Conservation (phyloP, 331 rosid genomes). For the Quercus tomentella region DNA sequence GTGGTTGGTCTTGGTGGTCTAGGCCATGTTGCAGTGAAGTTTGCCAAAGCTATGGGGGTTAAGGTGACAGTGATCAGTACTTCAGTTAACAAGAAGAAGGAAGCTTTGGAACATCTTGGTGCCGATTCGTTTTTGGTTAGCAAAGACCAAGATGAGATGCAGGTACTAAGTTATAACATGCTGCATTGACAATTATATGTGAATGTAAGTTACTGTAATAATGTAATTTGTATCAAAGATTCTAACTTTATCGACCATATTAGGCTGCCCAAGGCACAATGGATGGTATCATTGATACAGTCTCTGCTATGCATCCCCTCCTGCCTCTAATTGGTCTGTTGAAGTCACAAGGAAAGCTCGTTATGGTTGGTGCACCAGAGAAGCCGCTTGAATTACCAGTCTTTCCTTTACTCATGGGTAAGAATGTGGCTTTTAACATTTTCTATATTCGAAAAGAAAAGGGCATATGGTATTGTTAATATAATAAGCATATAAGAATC, state of each 20-base stretch:
- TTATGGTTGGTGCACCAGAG: constrained; percentile 19
- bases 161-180: neutral
- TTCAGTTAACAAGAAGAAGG: too few relatives aligned
- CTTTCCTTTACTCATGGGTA: constrained; percentile 13
- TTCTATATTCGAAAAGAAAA: too few relatives aligned
- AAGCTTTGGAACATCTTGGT: too few relatives aligned
- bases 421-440: neutral
- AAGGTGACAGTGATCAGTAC: too few relatives aligned
- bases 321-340: constrained; percentile 14
- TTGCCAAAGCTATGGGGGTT: too few relatives aligned
- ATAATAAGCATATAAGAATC: too few relatives aligned
- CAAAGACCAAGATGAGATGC: too few relatives aligned
- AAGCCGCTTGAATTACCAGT: constrained; percentile 15
- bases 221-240: neutral
- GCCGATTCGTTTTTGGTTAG: too few relatives aligned
- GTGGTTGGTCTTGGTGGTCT: too few relatives aligned
- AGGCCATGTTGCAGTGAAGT: too few relatives aligned
- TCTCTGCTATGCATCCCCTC: constrained; percentile 15
- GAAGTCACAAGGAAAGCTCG: constrained; percentile 19
- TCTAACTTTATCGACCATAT: neutral
- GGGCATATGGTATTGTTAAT: too few relatives aligned
- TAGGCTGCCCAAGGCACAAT: constrained; percentile 19
- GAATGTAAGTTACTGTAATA: neutral
- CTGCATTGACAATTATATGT: neutral
- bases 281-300: constrained; percentile 27